A percentile compares a stretch with the other conserved stretches of the same genome.
These are phyloP conservation scores for Prunus fruticosa DNA, from an alignment of 306 rosid species.

Conservation along the genomic window DNA sequence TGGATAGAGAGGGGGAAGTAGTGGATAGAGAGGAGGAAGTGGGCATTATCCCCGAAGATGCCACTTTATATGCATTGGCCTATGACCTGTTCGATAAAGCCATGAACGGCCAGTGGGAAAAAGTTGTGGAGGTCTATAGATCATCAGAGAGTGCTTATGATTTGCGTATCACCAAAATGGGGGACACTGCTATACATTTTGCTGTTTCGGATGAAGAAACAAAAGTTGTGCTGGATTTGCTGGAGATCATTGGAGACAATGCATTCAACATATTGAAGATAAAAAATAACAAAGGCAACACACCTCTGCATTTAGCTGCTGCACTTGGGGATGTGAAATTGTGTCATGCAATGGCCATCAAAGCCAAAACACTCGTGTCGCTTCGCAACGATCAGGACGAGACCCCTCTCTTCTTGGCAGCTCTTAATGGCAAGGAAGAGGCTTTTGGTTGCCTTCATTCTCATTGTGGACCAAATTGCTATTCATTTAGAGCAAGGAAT, in stretches of 20 bases:
- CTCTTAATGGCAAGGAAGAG: neutral
- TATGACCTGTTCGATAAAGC: constrained; percentile 29
- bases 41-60: no score
- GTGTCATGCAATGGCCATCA: constrained; percentile 26
- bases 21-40: no score
- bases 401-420: constrained; percentile 47
- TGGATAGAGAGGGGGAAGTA: no score
- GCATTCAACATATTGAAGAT: constrained; percentile 5
- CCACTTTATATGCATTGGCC: neutral
- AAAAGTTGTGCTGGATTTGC: constrained; percentile 14
- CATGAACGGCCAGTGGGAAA: constrained; percentile 31
- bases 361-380: neutral
- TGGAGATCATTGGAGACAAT: constrained; percentile 23
- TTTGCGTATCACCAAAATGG: constrained; percentile 38
- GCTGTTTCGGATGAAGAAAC: neutral
- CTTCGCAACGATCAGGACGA: constrained; percentile 1
- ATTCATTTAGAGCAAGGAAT: neutral
- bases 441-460: neutral
- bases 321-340: constrained; percentile 33
- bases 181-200: constrained; percentile 38
- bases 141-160: constrained; percentile 14
- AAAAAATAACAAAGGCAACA: constrained; percentile 39
- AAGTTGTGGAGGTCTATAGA: constrained; percentile 22
- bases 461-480: neutral
- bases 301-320: constrained; percentile 46